Evolutionary conservation across 2,329 filamentous ascomycete species (phyloP), one percentile per base, ranked within the genome.

Genomic region (Pseudogymnoascus sp.): DNA sequence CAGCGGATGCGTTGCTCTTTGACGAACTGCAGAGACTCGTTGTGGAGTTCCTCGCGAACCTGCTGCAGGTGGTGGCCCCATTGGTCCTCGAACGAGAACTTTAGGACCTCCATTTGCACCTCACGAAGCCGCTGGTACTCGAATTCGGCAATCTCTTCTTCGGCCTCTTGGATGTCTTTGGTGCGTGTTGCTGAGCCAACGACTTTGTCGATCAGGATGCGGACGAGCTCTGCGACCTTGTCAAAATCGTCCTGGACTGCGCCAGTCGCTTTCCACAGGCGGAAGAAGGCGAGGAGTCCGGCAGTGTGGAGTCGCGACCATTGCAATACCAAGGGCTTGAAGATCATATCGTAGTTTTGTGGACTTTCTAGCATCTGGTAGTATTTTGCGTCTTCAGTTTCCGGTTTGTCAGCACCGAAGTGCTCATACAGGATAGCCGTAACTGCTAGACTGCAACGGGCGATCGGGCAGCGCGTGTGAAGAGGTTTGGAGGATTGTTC

Each of bases 1-100:
- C 92, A 97, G 60, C 94, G 84, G 64, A 97, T 89, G 37, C 94
- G 86, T 74, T 99, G 94, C 76, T 99, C 94, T 74, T 96, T 97
- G 74, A 97, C 90, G 70, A 99, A 99, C 70, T 96, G 90, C 60
- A 97, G 77, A 9, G 93, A 92, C 74, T 99, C 94, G 69, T 93
- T 86, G 67, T 90, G 89, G 47, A 97, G 81, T 73, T 96, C 91
- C 60, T 97, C 91, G 35, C 92, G 88, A n/a, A 96, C 90, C 74
- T 94, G 90, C 65, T 84, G 84, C 28, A 99, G 80, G 74, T 97
- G 92, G 64, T 89, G 85, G 11, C 92, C 92, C 94, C 94, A 99
- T 57, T 89, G 89, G 71, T 95, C 90, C 72, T 97, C 93, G 70
- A 97, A 97, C 0, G 91, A 90, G 65, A 94, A 79, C 71, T 96